Conservation (phyloP, 176 grass and related monocot species). For the Avena sativa region DNA sequence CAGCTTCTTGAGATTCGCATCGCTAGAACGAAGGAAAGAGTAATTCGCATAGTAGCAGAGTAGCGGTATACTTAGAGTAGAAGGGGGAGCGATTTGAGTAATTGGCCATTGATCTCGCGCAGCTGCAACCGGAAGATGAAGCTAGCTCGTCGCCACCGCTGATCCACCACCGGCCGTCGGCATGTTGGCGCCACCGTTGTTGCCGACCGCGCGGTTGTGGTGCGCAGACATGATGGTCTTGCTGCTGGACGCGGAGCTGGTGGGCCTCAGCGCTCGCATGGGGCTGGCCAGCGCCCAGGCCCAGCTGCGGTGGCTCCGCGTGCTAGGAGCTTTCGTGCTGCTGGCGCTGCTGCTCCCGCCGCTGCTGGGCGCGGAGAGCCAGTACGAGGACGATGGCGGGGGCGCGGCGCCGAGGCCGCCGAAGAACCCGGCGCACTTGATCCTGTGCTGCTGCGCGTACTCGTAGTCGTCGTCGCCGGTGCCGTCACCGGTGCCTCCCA, state of each 20-base stretch:
- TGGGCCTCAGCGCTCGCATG: constrained; percentile 80
- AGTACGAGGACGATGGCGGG: constrained; percentile 61
- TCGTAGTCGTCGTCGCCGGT: constrained; percentile 45
- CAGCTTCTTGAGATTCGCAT: constrained; percentile 4
- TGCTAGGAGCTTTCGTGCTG: neutral
- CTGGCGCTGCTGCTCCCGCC: constrained; percentile 33
- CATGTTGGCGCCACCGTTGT: constrained; percentile 13
- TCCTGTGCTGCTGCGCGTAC: constrained; percentile 47
- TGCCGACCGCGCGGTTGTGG: constrained; percentile 17
- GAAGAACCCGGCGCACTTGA: constrained; percentile 86
- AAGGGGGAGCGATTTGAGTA: neutral
- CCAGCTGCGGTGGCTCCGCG: constrained; percentile 65
- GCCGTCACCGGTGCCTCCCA: constrained; percentile 1
- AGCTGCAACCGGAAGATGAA: neutral
- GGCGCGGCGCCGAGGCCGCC: constrained; percentile 62
- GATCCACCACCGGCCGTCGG: neutral
- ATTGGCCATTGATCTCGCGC: constrained; percentile 22
- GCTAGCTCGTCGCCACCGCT: constrained; percentile 34
- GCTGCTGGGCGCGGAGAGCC: constrained; percentile 64
- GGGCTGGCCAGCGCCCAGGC: constrained; percentile 92
- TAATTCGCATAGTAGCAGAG: neutral
- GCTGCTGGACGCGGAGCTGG: constrained; percentile 58
- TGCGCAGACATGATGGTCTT: constrained; percentile 63
- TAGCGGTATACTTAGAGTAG: constrained; percentile 10
- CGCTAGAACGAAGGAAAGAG: neutral